Evolutionary conservation across 1,284 basidiomycete genomes (phyloP).

Genomic region (Ustilago crameri): DNA sequence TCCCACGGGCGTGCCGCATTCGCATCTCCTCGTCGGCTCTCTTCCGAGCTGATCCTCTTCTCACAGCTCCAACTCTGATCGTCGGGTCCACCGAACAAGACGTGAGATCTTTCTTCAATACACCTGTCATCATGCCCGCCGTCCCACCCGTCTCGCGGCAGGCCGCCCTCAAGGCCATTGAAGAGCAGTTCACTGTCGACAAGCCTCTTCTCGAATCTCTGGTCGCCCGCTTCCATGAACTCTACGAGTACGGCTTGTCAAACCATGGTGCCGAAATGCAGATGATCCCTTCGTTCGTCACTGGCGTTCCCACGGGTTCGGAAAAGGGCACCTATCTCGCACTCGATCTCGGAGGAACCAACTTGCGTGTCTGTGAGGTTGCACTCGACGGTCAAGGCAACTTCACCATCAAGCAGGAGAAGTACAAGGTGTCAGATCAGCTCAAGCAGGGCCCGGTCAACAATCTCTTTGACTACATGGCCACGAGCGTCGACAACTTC

Average conservation of each 20-base stretch:
- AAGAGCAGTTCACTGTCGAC: slow-evolving; percentile 51
- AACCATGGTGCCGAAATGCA: slow-evolving; percentile 62
- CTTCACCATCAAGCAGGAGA: slow-evolving; percentile 77
- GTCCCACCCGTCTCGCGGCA: slow-evolving; percentile 44
- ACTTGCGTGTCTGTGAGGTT: slow-evolving; percentile 86
- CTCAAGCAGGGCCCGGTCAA: slow-evolving; percentile 59
- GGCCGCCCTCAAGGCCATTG: slow-evolving; percentile 41
- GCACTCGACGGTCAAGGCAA: slow-evolving; percentile 86
- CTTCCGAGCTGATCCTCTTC: neutral
- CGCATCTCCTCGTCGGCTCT: neutral
- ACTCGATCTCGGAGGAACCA: slow-evolving; percentile 64
- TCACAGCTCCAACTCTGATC: neutral
- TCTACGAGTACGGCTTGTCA: slow-evolving; percentile 56
- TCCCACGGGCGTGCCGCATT: neutral
- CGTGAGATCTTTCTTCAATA: neutral
- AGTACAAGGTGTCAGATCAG: slow-evolving; percentile 63
- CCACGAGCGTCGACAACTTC: slow-evolving; percentile 93
- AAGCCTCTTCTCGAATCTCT: slow-evolving; percentile 47
- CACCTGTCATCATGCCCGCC: slow-evolving; percentile 40
- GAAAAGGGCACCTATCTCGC: slow-evolving; percentile 65
- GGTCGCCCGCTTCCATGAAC: slow-evolving; percentile 51
- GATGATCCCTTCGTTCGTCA: slow-evolving; percentile 65
- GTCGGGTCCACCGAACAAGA: neutral
- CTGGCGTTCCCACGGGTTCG: slow-evolving; percentile 58
- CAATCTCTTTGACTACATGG: slow-evolving; percentile 79